Percentiles rank a stretch among this genome's conserved stretches.
phyloP scores from a whole-genome alignment of 257 asterid genomes.

The Ilex aquifolium region DNA sequence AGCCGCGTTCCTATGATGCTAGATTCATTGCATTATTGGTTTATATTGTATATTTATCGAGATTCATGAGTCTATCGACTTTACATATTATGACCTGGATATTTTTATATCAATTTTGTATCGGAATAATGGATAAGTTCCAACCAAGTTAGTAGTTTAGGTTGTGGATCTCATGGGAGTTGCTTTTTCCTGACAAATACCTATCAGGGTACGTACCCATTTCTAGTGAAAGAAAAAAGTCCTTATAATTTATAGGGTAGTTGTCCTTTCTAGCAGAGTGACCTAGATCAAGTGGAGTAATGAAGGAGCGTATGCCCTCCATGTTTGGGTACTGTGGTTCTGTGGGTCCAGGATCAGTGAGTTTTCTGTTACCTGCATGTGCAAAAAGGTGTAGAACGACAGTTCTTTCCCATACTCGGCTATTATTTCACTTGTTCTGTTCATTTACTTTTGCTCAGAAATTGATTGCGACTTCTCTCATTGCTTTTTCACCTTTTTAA shows the following conservation, averaged over 20 bases:
- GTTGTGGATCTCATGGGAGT: neutral
- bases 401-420: conserved; percentile 8
- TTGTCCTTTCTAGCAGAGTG: neutral
- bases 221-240: neutral
- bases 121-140: no score
- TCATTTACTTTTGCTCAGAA: conserved; percentile 9
- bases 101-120: no score
- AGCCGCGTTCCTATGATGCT: no score
- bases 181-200: no score
- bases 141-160: no score
- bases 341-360: conserved; percentile 12
- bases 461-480: conserved; percentile 21
- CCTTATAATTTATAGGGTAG: neutral
- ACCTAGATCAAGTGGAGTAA: neutral
- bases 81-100: no score
- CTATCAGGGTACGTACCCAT: no score
- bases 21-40: no score
- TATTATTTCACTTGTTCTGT: conserved; percentile 7
- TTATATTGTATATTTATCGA: no score
- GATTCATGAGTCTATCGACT: no score
- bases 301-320: neutral
- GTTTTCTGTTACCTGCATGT: conserved; percentile 32
- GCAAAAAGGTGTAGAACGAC: conserved; percentile 29
- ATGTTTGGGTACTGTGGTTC: neutral
- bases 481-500: no score